A percentile compares a stretch with the other conserved stretches of the same genome.
Evolutionary conservation across 441 rosid genomes (phyloP).

Genomic region (Viola pubescens): DNA sequence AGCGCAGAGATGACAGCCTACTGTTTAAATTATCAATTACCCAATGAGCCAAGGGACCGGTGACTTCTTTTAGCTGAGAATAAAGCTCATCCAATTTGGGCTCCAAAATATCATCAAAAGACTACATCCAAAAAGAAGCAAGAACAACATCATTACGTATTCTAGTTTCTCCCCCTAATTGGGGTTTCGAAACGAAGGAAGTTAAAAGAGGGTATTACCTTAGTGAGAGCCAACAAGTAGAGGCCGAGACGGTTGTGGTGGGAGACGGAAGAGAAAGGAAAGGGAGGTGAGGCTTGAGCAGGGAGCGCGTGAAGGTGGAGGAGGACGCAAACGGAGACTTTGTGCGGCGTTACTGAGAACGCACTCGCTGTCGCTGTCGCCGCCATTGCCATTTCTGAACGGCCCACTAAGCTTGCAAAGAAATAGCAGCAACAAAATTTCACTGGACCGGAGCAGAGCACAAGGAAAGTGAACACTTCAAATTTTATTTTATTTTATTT

Average conservation of each 20-base stretch:
- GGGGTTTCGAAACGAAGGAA: neutral
- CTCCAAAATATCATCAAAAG: slow-evolving; percentile 71
- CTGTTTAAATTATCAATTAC: slow-evolving; percentile 56
- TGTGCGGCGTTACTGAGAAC: slow-evolving; percentile 76
- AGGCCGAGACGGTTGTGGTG: slow-evolving; percentile 88
- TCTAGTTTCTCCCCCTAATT: neutral
- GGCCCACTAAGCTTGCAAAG: too few species aligned
- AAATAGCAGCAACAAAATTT: too few species aligned
- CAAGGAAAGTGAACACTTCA: too few species aligned
- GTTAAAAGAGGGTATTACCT: slow-evolving; percentile 33
- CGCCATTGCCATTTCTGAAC: too few species aligned
- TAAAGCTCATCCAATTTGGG: slow-evolving; percentile 67
- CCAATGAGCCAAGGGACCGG: slow-evolving; percentile 56
- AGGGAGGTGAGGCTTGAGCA: slow-evolving; percentile 46
- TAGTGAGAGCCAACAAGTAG: slow-evolving; percentile 68
- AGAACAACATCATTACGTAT: neutral
- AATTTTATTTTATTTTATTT: too few species aligned
- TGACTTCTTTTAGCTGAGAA: slow-evolving; percentile 56
- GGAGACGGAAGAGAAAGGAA: slow-evolving; percentile 67
- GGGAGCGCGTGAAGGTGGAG: slow-evolving; percentile 76
- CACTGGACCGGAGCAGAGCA: too few species aligned
- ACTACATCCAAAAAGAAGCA: slow-evolving; percentile 31
- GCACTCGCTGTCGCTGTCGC: slow-evolving; percentile 27
- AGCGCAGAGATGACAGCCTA: slow-evolving; percentile 53
- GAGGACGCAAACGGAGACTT: slow-evolving; percentile 70